Evolutionary conservation across 2,329 filamentous ascomycete species (phyloP).

Genomic region (Neopestalotiopsis sp.): DNA sequence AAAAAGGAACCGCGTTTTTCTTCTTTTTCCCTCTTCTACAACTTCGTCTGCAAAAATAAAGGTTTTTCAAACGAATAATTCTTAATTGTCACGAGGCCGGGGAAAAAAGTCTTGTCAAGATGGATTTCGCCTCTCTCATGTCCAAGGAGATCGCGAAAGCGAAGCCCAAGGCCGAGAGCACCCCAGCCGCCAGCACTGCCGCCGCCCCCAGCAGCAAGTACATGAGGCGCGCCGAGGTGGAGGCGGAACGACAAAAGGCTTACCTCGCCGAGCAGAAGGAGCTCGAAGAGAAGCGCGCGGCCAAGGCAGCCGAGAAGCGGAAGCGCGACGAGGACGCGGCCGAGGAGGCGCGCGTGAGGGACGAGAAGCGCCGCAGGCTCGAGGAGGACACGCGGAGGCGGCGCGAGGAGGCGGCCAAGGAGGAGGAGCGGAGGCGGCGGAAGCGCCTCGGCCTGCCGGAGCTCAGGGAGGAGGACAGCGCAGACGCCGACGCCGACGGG

Average conservation of each 20-base stretch:
- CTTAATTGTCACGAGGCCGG: too few species aligned
- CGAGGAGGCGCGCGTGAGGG: constrained; percentile 69
- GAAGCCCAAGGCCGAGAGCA: constrained; percentile 50
- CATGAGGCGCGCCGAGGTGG: constrained; percentile 81
- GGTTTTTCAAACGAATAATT: too few species aligned
- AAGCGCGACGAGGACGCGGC: constrained; percentile 88
- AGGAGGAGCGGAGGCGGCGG: constrained; percentile 73
- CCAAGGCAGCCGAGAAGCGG: constrained; percentile 77
- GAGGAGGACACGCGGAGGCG: constrained; percentile 78
- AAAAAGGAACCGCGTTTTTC: neutral
- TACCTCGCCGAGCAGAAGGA: constrained; percentile 84
- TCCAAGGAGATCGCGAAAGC: constrained; percentile 88
- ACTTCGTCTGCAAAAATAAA: too few species aligned
- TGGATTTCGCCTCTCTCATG: constrained; percentile 98
- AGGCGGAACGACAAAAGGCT: constrained; percentile 78
- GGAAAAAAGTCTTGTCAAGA: constrained; percentile 44
- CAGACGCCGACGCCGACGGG: constrained; percentile 44
- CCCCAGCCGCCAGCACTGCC: constrained; percentile 14
- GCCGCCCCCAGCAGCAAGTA: constrained; percentile 58
- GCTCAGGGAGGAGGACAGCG: constrained; percentile 49
- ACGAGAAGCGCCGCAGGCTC: constrained; percentile 81
- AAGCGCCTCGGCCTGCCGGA: constrained; percentile 84
- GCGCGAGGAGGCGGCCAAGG: constrained; percentile 74
- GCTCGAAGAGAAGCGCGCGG: constrained; percentile 72
- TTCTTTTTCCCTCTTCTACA: neutral